Base-by-base conservation (phyloP, 768 basidiomycete species). In the Collybia mongolica region DNA sequence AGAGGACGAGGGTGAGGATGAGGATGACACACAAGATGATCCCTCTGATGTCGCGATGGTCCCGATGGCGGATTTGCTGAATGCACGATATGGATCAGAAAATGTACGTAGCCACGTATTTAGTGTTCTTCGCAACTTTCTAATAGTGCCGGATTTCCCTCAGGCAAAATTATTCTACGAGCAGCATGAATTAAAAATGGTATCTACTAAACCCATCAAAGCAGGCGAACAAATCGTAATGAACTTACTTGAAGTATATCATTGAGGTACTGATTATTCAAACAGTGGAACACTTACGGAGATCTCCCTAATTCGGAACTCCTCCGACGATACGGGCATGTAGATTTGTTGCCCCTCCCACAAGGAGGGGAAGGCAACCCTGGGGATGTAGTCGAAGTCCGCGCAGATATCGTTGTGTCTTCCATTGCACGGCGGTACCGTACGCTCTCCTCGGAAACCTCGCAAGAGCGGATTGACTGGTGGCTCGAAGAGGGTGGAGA, bases 51-150 rank as follows among this genome's bases (percentile, higher is more conserved):
- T 90, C 8, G 83, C 89, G 2, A 94, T 98, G 93, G 89, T 98
- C 3, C 95, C 96, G 0, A 84, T 98, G 72, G 97, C 97, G 2
- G 97, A 99, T 67, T 83, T 98, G 72, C 72, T 99, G 43, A 99
- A 99, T 60, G 97, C 96, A 9, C 80, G 85, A 46, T 90, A 83
- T 64, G 86, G 82, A 6, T 80, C 80, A 35, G 88, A 93, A 64
- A 98, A 98, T 55, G 94, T 93, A 60, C 54, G 84, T 66, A 19
- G 20, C 46, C 22, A 22, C 18, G 18, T 17, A 29, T 44, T 39
- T 37, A 44, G 46, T 36, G 19, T 41, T 22, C 17, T 41, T 39
- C 22, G 20, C 32, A n/a, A n/a, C n/a, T 48, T 37, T 50, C n/a
- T 43, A 29, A 36, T 45, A 45, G 51, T 49, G 22, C 50, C 44